Percentiles rank a stretch among this genome's conserved stretches.
Conservation (phyloP, 768 basidiomycete species). For the Cystofilobasidium capitatum region DNA sequence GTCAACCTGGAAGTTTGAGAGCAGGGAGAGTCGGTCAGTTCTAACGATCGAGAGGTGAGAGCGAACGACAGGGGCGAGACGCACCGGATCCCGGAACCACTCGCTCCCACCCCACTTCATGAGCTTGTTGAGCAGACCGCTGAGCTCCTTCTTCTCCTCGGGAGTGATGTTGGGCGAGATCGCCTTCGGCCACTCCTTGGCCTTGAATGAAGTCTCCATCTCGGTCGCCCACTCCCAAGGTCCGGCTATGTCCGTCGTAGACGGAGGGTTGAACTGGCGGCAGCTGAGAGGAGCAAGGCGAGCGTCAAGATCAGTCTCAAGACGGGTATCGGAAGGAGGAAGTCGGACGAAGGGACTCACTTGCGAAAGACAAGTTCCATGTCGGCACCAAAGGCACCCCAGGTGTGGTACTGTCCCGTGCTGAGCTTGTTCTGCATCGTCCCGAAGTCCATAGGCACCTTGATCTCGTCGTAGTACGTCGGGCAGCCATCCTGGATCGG, state of each 20-base stretch:
- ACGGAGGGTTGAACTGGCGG: slow-evolving; percentile 79
- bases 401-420: slow-evolving; percentile 58
- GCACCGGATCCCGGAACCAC: slow-evolving; percentile 27
- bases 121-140: slow-evolving; percentile 58
- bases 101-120: slow-evolving; percentile 29
- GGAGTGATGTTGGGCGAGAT: slow-evolving; percentile 62
- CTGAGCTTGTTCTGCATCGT: slow-evolving; percentile 65
- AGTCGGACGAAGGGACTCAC: slow-evolving; percentile 28
- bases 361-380: slow-evolving; percentile 75
- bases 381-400: slow-evolving; percentile 74
- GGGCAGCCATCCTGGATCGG: slow-evolving; percentile 75
- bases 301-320: not conserved
- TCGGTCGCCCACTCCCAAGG: slow-evolving; percentile 51
- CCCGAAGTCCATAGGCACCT: slow-evolving; percentile 84
- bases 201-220: slow-evolving; percentile 66
- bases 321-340: not conserved
- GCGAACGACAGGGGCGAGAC: not conserved
- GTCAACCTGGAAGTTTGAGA: slow-evolving; percentile 12
- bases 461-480: slow-evolving; percentile 90
- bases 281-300: slow-evolving; percentile 46
- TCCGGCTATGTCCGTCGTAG: slow-evolving; percentile 44
- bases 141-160: slow-evolving; percentile 69
- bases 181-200: slow-evolving; percentile 68
- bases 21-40: not conserved
- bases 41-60: too few species aligned